A percentile compares a stretch with the other conserved stretches of the same genome.
These are phyloP conservation scores for Tolypocladium paradoxum DNA, from an alignment of 2,329 filamentous ascomycete genomes.

Conservation along the genomic window DNA sequence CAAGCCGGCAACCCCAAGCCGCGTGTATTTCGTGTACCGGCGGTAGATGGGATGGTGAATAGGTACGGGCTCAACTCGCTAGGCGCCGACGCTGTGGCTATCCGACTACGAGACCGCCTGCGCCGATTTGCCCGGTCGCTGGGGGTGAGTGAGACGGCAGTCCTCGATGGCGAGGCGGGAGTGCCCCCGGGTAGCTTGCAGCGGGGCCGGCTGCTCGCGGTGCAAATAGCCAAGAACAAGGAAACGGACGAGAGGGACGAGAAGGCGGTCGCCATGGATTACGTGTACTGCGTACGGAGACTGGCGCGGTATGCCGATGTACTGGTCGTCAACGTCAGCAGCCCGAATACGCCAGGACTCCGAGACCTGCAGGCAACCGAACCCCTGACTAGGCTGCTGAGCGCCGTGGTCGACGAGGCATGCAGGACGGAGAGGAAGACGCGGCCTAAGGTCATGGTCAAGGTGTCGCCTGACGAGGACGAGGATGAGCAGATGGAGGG, in stretches of 20 bases:
- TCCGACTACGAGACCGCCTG: constrained; percentile 65
- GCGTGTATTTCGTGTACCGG: constrained; percentile 76
- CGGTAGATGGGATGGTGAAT: constrained; percentile 83
- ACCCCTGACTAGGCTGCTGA: constrained; percentile 70
- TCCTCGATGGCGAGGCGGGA: constrained; percentile 65
- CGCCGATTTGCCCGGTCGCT: constrained; percentile 62
- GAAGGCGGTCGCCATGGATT: constrained; percentile 66
- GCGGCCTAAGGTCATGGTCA: constrained; percentile 76
- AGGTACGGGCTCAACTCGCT: constrained; percentile 90
- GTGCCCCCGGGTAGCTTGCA: constrained; percentile 76
- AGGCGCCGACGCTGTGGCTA: constrained; percentile 79
- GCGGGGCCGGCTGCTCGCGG: constrained; percentile 67
- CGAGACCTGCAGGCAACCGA: constrained; percentile 77
- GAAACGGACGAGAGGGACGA: constrained; percentile 76
- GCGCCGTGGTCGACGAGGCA: constrained; percentile 73
- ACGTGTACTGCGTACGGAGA: constrained; percentile 78
- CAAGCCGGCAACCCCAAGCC: constrained; percentile 83
- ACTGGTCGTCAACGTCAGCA: constrained; percentile 95
- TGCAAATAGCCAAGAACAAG: constrained; percentile 98
- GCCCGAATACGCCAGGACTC: constrained; percentile 88
- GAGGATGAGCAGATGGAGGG: constrained; percentile 73
- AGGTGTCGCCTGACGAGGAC: constrained; percentile 94
- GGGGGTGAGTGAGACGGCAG: constrained; percentile 59
- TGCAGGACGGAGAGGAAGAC: constrained; percentile 55
- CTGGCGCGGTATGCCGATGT: constrained; percentile 87